Conservation (phyloP, 805 yeast genomes). For the Starmerella scarabaei region DNA sequence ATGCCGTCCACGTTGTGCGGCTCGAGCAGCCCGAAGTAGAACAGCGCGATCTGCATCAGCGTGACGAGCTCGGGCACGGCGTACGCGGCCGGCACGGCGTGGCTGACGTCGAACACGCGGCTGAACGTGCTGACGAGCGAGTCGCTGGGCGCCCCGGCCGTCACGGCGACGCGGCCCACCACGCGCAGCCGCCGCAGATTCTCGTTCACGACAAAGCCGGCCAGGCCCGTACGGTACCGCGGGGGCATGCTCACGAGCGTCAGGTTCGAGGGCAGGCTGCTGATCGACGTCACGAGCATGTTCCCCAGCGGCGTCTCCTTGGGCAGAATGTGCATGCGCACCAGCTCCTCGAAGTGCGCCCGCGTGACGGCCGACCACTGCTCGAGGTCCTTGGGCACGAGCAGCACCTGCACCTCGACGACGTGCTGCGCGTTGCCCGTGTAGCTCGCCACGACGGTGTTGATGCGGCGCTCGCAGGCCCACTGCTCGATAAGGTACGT, state of each 20-base stretch:
- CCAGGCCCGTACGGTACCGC: slow-evolving; percentile 34
- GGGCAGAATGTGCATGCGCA: slow-evolving; percentile 53
- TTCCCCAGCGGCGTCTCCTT: slow-evolving; percentile 49
- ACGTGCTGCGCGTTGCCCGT: slow-evolving; percentile 70
- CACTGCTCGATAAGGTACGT: slow-evolving; percentile 90
- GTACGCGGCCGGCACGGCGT: slow-evolving; percentile 40
- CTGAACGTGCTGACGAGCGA: slow-evolving; percentile 73
- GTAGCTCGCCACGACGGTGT: slow-evolving; percentile 61
- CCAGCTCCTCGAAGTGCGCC: slow-evolving; percentile 51
- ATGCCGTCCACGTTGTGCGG: slow-evolving; percentile 71
- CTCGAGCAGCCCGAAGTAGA: slow-evolving; percentile 62
- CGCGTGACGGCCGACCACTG: slow-evolving; percentile 43
- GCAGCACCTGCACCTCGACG: slow-evolving; percentile 47
- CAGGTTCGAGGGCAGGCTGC: slow-evolving; percentile 62
- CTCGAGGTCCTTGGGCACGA: slow-evolving; percentile 35
- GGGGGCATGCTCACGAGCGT: slow-evolving; percentile 54
- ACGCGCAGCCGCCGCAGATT: slow-evolving; percentile 67
- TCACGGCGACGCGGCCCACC: slow-evolving; percentile 69
- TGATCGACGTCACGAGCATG: slow-evolving; percentile 69
- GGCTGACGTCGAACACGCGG: slow-evolving; percentile 48
- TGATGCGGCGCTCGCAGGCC: slow-evolving; percentile 59
- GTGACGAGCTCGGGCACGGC: slow-evolving; percentile 66
- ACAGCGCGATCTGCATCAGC: slow-evolving; percentile 60
- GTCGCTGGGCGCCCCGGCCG: slow-evolving; percentile 47
- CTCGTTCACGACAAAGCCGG: slow-evolving; percentile 56